Conservation (phyloP, 2,329 filamentous ascomycete species). For the Periconia sp. region DNA sequence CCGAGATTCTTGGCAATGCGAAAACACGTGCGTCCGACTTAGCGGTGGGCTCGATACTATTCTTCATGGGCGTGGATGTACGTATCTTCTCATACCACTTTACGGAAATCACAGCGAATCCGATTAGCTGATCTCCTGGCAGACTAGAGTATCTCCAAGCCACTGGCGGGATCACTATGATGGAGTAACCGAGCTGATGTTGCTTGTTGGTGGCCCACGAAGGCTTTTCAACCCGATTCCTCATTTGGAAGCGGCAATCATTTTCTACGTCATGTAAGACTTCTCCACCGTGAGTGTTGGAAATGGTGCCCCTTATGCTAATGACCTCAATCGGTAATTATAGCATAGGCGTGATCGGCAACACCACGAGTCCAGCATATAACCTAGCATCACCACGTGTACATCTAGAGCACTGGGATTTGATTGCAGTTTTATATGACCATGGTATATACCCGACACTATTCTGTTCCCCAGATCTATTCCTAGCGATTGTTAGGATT, state of each 20-base stretch:
- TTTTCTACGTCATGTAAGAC: constrained; percentile 1
- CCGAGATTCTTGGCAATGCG: not conserved
- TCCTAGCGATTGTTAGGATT: constrained; percentile 1
- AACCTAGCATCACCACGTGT: not conserved
- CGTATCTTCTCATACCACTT: not conserved
- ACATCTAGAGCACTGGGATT: not conserved
- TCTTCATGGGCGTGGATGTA: not conserved
- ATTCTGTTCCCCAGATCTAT: not conserved
- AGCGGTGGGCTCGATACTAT: constrained; percentile 1
- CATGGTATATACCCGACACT: not conserved
- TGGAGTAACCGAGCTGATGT: not conserved
- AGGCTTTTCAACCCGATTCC: constrained; percentile 1
- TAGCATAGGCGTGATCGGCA: constrained; percentile 1
- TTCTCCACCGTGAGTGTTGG: not conserved
- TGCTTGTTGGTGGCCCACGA: not conserved
- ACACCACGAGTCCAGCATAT: constrained; percentile 1
- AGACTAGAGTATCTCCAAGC: not conserved
- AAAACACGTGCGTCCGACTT: not conserved
- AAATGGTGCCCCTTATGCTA: not conserved
- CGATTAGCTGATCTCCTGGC: not conserved
- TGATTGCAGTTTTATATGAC: constrained; percentile 1
- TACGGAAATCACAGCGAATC: not conserved
- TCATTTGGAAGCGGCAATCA: not conserved
- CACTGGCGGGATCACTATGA: constrained; percentile 1
- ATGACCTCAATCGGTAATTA: not conserved